phyloP scores from a whole-genome alignment of 257 asterid species.

The Handroanthus guayacan region DNA sequence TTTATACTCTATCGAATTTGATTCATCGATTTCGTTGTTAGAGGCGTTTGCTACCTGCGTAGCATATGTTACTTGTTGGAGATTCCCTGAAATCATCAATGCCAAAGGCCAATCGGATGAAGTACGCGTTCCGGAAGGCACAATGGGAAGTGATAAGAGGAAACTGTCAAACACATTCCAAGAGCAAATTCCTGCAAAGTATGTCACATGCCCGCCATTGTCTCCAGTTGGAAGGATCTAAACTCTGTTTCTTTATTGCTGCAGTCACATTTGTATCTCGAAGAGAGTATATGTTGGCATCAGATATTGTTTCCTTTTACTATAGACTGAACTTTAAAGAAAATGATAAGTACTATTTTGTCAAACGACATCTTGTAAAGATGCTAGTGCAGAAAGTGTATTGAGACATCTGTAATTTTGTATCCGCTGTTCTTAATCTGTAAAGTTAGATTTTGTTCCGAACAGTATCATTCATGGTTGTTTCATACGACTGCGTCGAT shows the following conservation, averaged over 20 bases:
- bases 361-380: slow-evolving; percentile 40
- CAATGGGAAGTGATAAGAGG: slow-evolving; percentile 31
- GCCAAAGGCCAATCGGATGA: slow-evolving; percentile 32
- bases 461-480: not conserved
- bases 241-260: slow-evolving; percentile 23
- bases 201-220: slow-evolving; percentile 71
- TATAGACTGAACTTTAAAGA: slow-evolving; percentile 10
- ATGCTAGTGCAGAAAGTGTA: slow-evolving; percentile 22
- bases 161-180: slow-evolving; percentile 40
- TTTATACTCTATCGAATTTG: slow-evolving; percentile 65
- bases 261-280: slow-evolving; percentile 39
- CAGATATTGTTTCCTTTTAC: slow-evolving; percentile 14
- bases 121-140: slow-evolving; percentile 36
- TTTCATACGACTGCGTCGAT: not conserved
- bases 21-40: slow-evolving; percentile 65
- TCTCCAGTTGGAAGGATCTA: slow-evolving; percentile 94
- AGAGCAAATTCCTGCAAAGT: slow-evolving; percentile 61
- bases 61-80: slow-evolving; percentile 61
- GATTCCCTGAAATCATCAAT: slow-evolving; percentile 54
- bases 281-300: slow-evolving; percentile 41
- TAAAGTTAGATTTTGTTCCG: slow-evolving; percentile 33
- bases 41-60: slow-evolving; percentile 88
- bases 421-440: slow-evolving; percentile 28
- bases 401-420: slow-evolving; percentile 38
- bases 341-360: slow-evolving; percentile 20